These are phyloP conservation scores for Blastobotrys americana DNA, from an alignment of 805 yeast genomes.

Conservation along the genomic window DNA sequence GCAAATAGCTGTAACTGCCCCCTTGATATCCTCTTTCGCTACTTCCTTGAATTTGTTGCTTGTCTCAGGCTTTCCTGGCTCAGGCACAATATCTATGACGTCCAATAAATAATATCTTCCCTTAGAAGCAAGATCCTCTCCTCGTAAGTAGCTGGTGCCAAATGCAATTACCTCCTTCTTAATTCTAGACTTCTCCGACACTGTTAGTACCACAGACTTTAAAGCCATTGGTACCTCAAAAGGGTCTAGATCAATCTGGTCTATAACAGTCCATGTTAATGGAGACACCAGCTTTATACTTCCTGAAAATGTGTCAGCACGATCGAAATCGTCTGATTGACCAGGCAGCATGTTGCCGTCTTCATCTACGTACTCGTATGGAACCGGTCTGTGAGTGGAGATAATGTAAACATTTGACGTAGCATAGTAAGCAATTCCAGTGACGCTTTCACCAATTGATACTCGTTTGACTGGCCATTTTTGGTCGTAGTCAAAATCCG, in stretches of 20 bases:
- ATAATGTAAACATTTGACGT: constrained; percentile 53
- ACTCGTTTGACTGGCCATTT: constrained; percentile 15
- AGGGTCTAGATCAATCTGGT: constrained; percentile 55
- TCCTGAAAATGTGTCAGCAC: constrained; percentile 54
- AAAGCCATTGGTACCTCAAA: constrained; percentile 57
- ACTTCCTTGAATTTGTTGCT: constrained; percentile 69
- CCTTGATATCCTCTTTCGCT: constrained; percentile 66
- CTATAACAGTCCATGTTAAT: constrained; percentile 67
- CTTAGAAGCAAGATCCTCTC: constrained; percentile 72
- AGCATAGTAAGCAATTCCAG: constrained; percentile 63
- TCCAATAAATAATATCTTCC: constrained; percentile 74
- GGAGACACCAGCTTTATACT: constrained; percentile 64
- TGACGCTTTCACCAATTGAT: constrained; percentile 53
- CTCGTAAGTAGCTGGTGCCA: constrained; percentile 70
- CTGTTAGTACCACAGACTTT: constrained; percentile 46
- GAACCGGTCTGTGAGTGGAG: constrained; percentile 51
- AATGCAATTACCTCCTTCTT: constrained; percentile 62
- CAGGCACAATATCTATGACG: constrained; percentile 77
- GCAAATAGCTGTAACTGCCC: constrained; percentile 72
- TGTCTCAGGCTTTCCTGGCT: constrained; percentile 78
- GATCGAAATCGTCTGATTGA: constrained; percentile 40
- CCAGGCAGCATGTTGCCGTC: constrained; percentile 64
- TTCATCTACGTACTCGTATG: constrained; percentile 64
- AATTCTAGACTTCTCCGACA: constrained; percentile 29
- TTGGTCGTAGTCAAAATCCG: constrained; percentile 15